A percentile compares a stretch with the other conserved stretches of the same genome.
Conservation (phyloP, 768 basidiomycete species). For the Galerina marginata region DNA sequence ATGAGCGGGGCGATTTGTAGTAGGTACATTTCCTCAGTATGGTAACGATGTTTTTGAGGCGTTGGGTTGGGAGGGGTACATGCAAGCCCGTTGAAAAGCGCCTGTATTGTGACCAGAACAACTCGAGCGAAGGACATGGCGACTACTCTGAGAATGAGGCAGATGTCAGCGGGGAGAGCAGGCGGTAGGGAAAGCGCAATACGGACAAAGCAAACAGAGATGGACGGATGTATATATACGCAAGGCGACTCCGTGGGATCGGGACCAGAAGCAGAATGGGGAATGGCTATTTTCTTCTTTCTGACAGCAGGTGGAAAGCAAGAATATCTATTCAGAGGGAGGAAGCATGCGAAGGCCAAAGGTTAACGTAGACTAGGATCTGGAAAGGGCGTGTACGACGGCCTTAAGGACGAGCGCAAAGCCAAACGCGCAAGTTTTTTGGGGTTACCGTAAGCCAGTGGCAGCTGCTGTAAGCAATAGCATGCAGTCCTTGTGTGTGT, state of each 20-base stretch:
- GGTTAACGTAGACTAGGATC: conserved; percentile 5
- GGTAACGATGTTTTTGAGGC: conserved; percentile 52
- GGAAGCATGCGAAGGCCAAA: not conserved
- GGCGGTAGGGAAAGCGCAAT: conserved; percentile 3
- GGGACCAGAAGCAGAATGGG: conserved; percentile 5
- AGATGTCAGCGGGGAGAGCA: conserved; percentile 1
- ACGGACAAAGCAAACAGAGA: not conserved
- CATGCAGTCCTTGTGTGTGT: not conserved
- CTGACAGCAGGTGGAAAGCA: not conserved
- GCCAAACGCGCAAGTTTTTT: conserved; percentile 5
- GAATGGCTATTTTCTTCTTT: conserved; percentile 8
- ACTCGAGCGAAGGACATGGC: conserved; percentile 56
- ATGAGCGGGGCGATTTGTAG: conserved; percentile 61
- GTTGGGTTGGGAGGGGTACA: conserved; percentile 65
- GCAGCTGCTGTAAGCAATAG: not conserved
- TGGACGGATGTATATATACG: conserved; percentile 21
- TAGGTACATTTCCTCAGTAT: conserved; percentile 55
- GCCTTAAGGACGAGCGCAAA: conserved; percentile 1
- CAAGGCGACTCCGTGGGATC: conserved; percentile 16
- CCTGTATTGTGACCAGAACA: conserved; percentile 53
- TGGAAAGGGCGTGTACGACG: conserved; percentile 9
- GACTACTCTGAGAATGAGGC: not conserved
- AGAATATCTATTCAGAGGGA: conserved; percentile 10
- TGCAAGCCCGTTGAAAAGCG: conserved; percentile 54
- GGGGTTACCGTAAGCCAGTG: conserved; percentile 6